Evolutionary conservation across 2,329 filamentous ascomycete species (phyloP), one percentile per base, ranked within the genome.

Genomic region (Tolypocladium endophyticum): DNA sequence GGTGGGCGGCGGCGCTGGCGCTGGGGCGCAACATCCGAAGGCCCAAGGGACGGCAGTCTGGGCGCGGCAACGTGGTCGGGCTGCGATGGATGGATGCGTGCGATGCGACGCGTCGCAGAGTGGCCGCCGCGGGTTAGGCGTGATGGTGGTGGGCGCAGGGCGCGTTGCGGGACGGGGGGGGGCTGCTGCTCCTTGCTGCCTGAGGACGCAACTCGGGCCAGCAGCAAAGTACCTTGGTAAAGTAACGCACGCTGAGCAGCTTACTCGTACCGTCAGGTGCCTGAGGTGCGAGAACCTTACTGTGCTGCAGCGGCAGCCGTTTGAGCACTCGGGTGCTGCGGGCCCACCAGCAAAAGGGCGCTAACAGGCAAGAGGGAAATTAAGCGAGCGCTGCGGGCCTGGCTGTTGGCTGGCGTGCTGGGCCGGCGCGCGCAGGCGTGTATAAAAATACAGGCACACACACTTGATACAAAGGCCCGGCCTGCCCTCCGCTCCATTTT

Each of bases 391-490:
- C 64, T 68, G 62, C 64, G 64, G 64, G 67, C 65, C 66, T 70
- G 70, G 68, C 69, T 66, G 71, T 73, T 73, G 71, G 71, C 66
- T 64, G 66, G 64, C 59, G 62, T 59, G 55, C 56, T 59, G 62
- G 61, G 55, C 61, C 25, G 59, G 57, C 60, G 61, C 63, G 63
- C 59, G 61, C 57, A 59, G 60, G 67, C 73, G 72, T 75, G 74
- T 76, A 76, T 76, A 76, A 76, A 76, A 76, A 73, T 75, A 73
- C 72, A 76, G 68, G 71, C 68, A 69, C 67, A 71, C 69, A 71
- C 71, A 73, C 73, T 74, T 74, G 63, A 76, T 76, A 75, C 62
- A 72, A 75, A 74, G 72, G 71, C 70, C 72, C 61, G 70, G 71
- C 73, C 71, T 74, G 73, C 74, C 74, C 73, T 75, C 74, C 74